Percentiles rank a stretch among this genome's conserved stretches.
phyloP scores from a whole-genome alignment of 352 stramenopile species.

The Phytophthora litchii region DNA sequence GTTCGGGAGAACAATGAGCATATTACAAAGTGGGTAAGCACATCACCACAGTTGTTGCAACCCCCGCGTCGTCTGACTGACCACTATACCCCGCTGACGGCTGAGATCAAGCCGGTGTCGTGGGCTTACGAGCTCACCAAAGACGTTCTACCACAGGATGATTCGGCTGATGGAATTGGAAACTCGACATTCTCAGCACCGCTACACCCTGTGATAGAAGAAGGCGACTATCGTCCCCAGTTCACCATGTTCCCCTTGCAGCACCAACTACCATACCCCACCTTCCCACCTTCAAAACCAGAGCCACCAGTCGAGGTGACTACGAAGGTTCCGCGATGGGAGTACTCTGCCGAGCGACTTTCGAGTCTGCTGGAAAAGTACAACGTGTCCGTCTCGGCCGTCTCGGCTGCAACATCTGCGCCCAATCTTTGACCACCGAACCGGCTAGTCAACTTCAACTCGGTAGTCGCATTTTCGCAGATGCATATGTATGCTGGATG shows the following conservation, averaged over 20 bases:
- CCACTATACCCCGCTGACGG: constrained; percentile 42
- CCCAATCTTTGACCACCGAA: constrained; percentile 19
- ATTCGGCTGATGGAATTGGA: constrained; percentile 6
- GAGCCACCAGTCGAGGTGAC: constrained; percentile 2
- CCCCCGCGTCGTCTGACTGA: background rate
- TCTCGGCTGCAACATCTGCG: constrained; percentile 6
- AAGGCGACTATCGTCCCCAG: constrained; percentile 17
- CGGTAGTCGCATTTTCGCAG: constrained; percentile 18
- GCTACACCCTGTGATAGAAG: constrained; percentile 32
- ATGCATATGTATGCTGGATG: constrained; percentile 1
- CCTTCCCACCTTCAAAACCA: constrained; percentile 13
- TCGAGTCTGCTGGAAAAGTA: constrained; percentile 69
- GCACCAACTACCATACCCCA: constrained; percentile 31
- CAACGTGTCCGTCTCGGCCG: constrained; percentile 54
- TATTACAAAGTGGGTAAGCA: background rate
- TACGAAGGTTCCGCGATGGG: constrained; percentile 28
- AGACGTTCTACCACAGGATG: constrained; percentile 38
- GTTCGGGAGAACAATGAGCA: background rate
- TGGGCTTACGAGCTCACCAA: constrained; percentile 59
- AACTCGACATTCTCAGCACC: constrained; percentile 9
- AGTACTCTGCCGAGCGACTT: constrained; percentile 68
- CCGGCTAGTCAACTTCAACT: constrained; percentile 23
- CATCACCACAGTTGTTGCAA: constrained; percentile 9
- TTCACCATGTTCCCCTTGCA: constrained; percentile 31
- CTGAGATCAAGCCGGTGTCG: constrained; percentile 65